Evolutionary conservation across 73 alveolate species (phyloP).

Genomic region (Paramecium biaurelia): DNA sequence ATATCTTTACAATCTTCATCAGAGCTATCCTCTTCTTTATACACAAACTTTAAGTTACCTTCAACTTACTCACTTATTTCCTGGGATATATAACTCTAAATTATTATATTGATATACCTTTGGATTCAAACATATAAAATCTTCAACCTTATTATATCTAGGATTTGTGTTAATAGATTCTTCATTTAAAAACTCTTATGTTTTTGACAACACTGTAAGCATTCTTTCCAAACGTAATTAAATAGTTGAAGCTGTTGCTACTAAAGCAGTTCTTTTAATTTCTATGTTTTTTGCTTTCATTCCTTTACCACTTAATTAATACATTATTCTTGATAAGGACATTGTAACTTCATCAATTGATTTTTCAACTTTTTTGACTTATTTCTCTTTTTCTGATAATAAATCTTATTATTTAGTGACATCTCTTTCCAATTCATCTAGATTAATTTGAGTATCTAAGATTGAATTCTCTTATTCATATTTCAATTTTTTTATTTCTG

Average conservation of each 20-base stretch:
- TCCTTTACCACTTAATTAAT: neutral
- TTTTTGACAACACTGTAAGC: slow-evolving; percentile 25
- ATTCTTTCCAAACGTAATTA: slow-evolving; percentile 15
- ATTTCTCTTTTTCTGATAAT: neutral
- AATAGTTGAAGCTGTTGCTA: neutral
- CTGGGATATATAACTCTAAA: neutral
- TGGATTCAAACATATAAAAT: neutral
- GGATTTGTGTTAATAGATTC: slow-evolving; percentile 25
- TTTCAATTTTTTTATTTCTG: neutral
- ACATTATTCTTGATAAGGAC: neutral
- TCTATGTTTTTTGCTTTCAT: neutral
- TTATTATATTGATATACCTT: neutral
- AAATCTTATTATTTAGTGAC: neutral
- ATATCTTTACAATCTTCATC: neutral
- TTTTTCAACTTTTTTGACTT: slow-evolving; percentile 28
- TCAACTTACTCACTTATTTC: neutral
- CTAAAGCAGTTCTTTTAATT: neutral
- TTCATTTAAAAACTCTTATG: slow-evolving; percentile 5
- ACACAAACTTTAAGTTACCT: neutral
- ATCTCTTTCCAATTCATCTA: slow-evolving; percentile 17
- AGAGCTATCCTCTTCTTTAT: neutral
- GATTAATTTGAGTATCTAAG: neutral
- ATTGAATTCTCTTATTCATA: neutral
- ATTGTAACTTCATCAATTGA: neutral
- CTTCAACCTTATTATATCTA: neutral